Conservation (phyloP, 768 basidiomycete species). For the Calvatia gigantea region DNA sequence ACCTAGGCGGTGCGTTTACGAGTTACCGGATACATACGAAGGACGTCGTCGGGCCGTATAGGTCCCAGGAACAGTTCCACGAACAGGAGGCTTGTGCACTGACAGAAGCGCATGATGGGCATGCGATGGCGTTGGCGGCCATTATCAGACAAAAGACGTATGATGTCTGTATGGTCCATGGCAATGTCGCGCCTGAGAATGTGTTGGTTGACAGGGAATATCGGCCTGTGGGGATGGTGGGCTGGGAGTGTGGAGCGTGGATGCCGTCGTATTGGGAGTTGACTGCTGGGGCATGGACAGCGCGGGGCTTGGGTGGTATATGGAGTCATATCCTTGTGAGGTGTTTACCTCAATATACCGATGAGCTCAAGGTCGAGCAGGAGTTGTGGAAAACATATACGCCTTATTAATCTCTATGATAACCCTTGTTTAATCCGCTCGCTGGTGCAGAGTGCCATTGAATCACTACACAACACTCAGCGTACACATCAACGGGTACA, state of each 20-base stretch:
- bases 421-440: background rate
- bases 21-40: slow-evolving; percentile 6
- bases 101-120: background rate
- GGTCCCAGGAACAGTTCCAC: slow-evolving; percentile 10
- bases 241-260: slow-evolving; percentile 11
- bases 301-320: background rate
- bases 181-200: slow-evolving; percentile 4
- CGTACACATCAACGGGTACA: too few species aligned
- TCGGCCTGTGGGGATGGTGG: slow-evolving; percentile 1
- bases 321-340: background rate
- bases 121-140: background rate
- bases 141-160: slow-evolving; percentile 11
- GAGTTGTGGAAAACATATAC: slow-evolving; percentile 13
- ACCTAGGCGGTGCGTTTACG: slow-evolving; percentile 3
- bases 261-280: slow-evolving; percentile 8
- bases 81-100: slow-evolving; percentile 2
- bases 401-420: background rate
- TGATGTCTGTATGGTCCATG: slow-evolving; percentile 9
- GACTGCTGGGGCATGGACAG: background rate
- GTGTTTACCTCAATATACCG: slow-evolving; percentile 9
- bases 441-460: too few species aligned
- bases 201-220: background rate
- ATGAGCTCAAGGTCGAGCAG: slow-evolving; percentile 6
- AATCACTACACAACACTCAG: too few species aligned
- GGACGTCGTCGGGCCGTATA: slow-evolving; percentile 9